A percentile compares a stretch with the other conserved stretches of the same genome.
phyloP scores from a whole-genome alignment of 2,329 filamentous ascomycete species.

The Neofusicoccum kwambonambiense region DNA sequence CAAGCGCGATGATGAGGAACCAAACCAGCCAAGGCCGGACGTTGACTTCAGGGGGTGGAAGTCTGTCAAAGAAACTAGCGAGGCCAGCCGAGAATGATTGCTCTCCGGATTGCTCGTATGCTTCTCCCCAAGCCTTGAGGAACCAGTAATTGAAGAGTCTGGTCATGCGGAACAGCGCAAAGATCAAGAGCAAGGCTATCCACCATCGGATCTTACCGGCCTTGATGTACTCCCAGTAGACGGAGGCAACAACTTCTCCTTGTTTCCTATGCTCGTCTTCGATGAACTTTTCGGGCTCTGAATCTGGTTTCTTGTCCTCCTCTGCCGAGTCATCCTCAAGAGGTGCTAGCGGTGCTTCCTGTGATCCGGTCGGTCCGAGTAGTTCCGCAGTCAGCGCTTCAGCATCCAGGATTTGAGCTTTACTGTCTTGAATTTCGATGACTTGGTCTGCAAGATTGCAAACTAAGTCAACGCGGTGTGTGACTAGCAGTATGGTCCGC shows the following conservation, averaged over 20 bases:
- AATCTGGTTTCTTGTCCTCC: constrained; percentile 15
- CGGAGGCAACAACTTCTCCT: constrained; percentile 70
- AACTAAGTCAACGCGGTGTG: constrained; percentile 69
- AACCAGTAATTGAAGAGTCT: constrained; percentile 74
- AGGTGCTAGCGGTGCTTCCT: constrained; percentile 12
- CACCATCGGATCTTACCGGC: constrained; percentile 76
- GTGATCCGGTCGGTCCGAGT: not conserved
- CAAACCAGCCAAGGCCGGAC: constrained; percentile 72
- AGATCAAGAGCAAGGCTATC: constrained; percentile 61
- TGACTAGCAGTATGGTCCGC: constrained; percentile 59
- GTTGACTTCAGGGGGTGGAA: constrained; percentile 67
- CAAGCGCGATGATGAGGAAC: constrained; percentile 60
- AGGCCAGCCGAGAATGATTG: not conserved
- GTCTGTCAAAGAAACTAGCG: constrained; percentile 31
- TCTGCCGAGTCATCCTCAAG: constrained; percentile 22
- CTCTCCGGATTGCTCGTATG: constrained; percentile 51
- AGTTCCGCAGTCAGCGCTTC: constrained; percentile 18
- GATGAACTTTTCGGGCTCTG: constrained; percentile 68
- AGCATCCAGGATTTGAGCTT: constrained; percentile 43
- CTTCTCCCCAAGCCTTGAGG: constrained; percentile 83
- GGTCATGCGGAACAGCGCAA: constrained; percentile 62
- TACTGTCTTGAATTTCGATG: constrained; percentile 65
- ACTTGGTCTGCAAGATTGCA: constrained; percentile 71
- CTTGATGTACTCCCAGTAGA: constrained; percentile 85
- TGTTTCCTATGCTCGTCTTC: constrained; percentile 73